Evolutionary conservation across 208 protist species (phyloP), one percentile per base, ranked within the genome.

Genomic region (Trypanosoma mega): DNA sequence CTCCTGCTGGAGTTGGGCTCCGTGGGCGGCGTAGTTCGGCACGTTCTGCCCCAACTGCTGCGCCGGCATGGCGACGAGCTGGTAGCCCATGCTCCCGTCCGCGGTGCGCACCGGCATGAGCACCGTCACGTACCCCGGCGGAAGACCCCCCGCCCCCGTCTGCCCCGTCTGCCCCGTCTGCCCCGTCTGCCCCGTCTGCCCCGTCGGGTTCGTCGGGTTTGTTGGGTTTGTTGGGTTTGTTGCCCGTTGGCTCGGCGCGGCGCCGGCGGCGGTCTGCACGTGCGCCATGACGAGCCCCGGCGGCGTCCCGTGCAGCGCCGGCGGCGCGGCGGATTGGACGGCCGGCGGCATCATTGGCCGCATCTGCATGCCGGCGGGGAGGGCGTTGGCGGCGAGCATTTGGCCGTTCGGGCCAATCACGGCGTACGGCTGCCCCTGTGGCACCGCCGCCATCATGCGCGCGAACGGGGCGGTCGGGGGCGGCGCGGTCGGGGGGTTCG

Each of bases 31-130:
- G 34, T 39, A 39, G 34, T 39, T 39, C 34, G 6, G 34, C 34
- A 12, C 12, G 34, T 12, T 12, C 8, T 52, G 61, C 2, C n/a
- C 5, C 23, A 68, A 16, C 16, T 68, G 61, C 29, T 68, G 49
- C 4, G 61, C 11, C 29, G 61, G 50, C 24, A 68, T 36, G 49
- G 57, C 57, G 37, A 59, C 50, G 14, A 68, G 24, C 41, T 68
- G 61, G 37, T 59, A 68, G 2, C 51, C 44, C 23, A 51, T 68
- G 18, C 37, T 37, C 8, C 62, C 62, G 52, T 68, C 46, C 2
- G 43, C 41, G 2, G 43, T 54, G 20, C 43, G 37, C 2, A 54
- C 44, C 20, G 62, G 62, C 12, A 58, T 45, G 11, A 68, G 30
- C 2, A 68, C 37, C 21, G 57, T 45, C 6, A 59, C 52, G 52